Conservation (phyloP, 2,329 filamentous ascomycete genomes). For the Rhytidhysteron rufulum region DNA sequence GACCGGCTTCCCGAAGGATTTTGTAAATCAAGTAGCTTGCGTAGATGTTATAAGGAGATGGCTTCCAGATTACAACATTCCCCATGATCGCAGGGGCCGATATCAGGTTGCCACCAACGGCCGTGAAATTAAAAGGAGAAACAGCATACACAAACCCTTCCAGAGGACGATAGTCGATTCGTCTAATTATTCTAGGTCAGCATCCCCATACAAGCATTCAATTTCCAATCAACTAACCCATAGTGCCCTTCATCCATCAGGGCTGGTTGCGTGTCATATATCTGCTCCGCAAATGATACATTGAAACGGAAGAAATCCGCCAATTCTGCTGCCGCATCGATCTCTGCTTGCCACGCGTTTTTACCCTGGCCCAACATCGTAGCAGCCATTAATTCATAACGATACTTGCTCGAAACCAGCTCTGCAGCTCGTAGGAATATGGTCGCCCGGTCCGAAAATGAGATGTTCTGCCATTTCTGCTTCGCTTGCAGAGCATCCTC, state of each 20-base stretch:
- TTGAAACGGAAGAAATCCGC: constrained; percentile 83
- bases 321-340: constrained; percentile 91
- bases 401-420: constrained; percentile 84
- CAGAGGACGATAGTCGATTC: constrained; percentile 77
- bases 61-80: constrained; percentile 96
- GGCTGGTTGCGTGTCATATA: constrained; percentile 51
- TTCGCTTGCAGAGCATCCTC: constrained; percentile 82
- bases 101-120: constrained; percentile 83
- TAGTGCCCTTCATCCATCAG: constrained; percentile 3
- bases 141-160: constrained; percentile 96
- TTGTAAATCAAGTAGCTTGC: constrained; percentile 88
- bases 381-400: constrained; percentile 93
- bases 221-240: constrained; percentile 47
- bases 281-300: constrained; percentile 86
- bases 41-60: constrained; percentile 83
- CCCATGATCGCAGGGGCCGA: constrained; percentile 82
- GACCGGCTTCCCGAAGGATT: constrained; percentile 85
- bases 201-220: constrained; percentile 89
- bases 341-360: constrained; percentile 99
- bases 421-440: constrained; percentile 96
- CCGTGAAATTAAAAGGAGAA: constrained; percentile 95
- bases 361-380: constrained; percentile 97
- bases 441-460: constrained; percentile 86
- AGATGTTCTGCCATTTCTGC: constrained; percentile 76
- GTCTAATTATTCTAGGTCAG: constrained; percentile 86